Conservation (phyloP, 2,329 filamentous ascomycete species). For the Arthrobotrys conoides region DNA sequence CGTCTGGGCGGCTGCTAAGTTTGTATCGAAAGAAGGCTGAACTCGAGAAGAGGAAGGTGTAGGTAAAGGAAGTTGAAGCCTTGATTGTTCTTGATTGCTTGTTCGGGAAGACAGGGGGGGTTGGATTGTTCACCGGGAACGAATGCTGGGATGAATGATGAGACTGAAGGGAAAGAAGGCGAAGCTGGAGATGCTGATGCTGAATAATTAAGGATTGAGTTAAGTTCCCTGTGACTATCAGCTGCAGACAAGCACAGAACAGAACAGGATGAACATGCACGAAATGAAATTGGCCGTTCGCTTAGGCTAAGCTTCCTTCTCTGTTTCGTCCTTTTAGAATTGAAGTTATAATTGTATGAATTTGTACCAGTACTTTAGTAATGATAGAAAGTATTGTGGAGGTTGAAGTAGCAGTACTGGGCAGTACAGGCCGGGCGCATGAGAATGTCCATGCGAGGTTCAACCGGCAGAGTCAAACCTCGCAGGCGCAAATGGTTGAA, state of each 20-base stretch:
- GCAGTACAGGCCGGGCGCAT: background rate
- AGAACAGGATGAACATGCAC: slow-evolving; percentile 5
- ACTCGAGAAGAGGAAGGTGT: background rate
- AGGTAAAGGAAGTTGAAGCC: background rate
- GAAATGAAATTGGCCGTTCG: slow-evolving; percentile 3
- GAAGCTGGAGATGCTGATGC: background rate
- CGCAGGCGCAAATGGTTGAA: slow-evolving; percentile 33
- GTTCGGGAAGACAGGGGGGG: background rate
- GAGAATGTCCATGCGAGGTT: slow-evolving; percentile 46
- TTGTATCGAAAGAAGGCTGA: background rate
- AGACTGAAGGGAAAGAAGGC: too few species aligned
- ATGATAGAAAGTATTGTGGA: background rate
- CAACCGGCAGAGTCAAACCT: slow-evolving; percentile 35
- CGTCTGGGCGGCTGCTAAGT: slow-evolving; percentile 1
- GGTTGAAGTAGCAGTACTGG: slow-evolving; percentile 8
- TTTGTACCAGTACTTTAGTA: background rate
- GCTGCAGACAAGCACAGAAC: background rate
- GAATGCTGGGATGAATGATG: background rate
- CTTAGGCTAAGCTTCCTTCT: background rate
- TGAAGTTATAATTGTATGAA: background rate
- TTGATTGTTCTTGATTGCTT: too few species aligned
- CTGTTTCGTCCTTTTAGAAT: too few species aligned
- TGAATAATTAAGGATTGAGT: background rate
- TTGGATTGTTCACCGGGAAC: background rate
- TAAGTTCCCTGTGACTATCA: background rate